Evolutionary conservation across 2,329 filamentous ascomycete genomes (phyloP).

Genomic region (Neofusicoccum laricinum): DNA sequence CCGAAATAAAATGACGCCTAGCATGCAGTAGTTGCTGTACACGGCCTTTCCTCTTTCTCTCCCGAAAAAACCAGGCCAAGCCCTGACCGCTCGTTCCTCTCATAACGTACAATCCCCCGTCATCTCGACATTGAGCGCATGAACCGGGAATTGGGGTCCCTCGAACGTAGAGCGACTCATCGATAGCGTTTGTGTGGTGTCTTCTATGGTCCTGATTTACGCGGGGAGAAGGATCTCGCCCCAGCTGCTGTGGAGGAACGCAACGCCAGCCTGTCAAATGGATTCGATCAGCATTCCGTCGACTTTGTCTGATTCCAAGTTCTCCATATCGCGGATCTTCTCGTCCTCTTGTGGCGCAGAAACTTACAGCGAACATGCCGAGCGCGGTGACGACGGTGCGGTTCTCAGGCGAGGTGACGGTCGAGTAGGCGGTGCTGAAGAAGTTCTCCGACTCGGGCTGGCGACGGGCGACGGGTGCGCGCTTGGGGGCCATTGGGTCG

Average conservation of each 20-base stretch:
- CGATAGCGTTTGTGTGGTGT: no score
- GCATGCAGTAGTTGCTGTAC: background rate
- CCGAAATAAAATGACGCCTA: background rate
- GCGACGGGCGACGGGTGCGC: background rate
- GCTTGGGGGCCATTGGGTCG: conserved; percentile 13
- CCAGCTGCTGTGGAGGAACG: conserved; percentile 54
- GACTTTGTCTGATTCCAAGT: background rate
- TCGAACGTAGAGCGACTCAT: no score
- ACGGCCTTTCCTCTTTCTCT: background rate
- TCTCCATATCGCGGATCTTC: background rate
- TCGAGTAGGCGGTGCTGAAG: conserved; percentile 30
- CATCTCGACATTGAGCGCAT: background rate
- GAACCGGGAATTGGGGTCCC: no score
- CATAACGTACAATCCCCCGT: background rate
- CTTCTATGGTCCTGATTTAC: conserved; percentile 29
- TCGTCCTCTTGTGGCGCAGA: background rate
- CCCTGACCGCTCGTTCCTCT: background rate
- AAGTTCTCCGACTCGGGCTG: background rate
- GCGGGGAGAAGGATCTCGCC: conserved; percentile 50
- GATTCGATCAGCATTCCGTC: background rate
- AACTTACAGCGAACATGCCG: conserved; percentile 50
- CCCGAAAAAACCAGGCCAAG: background rate
- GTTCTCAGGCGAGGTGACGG: conserved; percentile 48
- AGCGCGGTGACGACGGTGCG: conserved; percentile 47
- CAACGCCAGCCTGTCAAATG: conserved; percentile 44